phyloP scores from a whole-genome alignment of 352 stramenopile genomes.

The Phytopythium helicoides region DNA sequence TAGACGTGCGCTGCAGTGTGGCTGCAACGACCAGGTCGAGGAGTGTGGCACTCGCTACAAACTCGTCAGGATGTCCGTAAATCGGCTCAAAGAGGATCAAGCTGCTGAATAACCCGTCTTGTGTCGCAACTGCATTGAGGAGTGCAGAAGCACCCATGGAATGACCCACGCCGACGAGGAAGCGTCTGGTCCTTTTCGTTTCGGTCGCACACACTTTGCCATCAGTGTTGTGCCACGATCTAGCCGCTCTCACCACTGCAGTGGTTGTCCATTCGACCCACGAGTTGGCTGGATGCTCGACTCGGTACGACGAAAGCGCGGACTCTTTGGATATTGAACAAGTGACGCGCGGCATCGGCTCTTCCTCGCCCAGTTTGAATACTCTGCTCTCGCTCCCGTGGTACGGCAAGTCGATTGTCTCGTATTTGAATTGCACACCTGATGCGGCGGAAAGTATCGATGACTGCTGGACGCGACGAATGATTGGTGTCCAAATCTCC shows the following conservation, averaged over 20 bases:
- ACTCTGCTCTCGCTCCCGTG: constrained; percentile 40
- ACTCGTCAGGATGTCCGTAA: constrained; percentile 16
- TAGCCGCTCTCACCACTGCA: too few species aligned
- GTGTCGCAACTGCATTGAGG: constrained; percentile 23
- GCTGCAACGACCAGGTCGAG: constrained; percentile 26
- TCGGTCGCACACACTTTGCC: too few species aligned
- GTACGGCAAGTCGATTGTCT: constrained; percentile 36
- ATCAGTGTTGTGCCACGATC: too few species aligned
- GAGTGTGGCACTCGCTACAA: not conserved
- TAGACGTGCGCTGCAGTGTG: constrained; percentile 21
- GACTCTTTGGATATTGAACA: constrained; percentile 5
- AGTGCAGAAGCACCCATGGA: constrained; percentile 52
- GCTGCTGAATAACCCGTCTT: constrained; percentile 24
- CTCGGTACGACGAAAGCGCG: constrained; percentile 10
- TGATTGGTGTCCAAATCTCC: constrained; percentile 35
- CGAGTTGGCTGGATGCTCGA: constrained; percentile 35
- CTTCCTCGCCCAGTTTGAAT: constrained; percentile 20
- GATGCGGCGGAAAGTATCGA: constrained; percentile 13
- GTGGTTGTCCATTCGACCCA: too few species aligned
- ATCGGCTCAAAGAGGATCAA: constrained; percentile 51
- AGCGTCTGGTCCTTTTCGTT: too few species aligned
- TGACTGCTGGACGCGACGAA: constrained; percentile 17
- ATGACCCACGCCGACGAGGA: constrained; percentile 50
- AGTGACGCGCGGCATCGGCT: constrained; percentile 4
- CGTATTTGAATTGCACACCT: constrained; percentile 4